Percentiles rank a stretch among this genome's conserved stretches.
phyloP scores from a whole-genome alignment of 129 eudicot species.

The Helianthus tuberosus region DNA sequence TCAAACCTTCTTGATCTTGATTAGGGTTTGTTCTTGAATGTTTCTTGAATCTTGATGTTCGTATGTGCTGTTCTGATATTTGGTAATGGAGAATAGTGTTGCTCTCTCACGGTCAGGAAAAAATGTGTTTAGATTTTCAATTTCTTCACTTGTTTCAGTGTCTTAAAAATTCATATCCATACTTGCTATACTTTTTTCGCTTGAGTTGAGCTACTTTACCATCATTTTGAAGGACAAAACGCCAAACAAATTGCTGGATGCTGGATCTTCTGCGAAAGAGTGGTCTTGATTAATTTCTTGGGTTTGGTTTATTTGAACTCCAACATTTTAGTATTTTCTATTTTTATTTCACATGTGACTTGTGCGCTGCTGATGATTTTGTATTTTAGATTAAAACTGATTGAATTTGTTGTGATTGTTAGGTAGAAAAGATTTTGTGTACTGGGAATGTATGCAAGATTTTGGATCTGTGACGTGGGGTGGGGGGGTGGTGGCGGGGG shows the following conservation, averaged over 20 bases:
- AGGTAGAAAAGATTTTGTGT: conserved; percentile 3
- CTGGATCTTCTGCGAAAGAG: too few relatives aligned
- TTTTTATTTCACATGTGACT: background rate
- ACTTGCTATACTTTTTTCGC: too few relatives aligned
- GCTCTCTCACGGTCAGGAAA: too few relatives aligned
- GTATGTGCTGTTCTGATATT: conserved; percentile 7
- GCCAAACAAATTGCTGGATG: too few relatives aligned
- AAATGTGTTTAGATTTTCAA: too few relatives aligned
- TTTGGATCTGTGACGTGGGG: too few relatives aligned
- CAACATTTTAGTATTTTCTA: background rate
- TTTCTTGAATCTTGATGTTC: background rate
- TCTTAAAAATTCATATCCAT: too few relatives aligned
- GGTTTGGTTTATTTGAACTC: background rate
- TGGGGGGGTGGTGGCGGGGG: too few relatives aligned
- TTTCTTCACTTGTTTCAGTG: too few relatives aligned
- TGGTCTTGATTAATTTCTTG: conserved; percentile 8
- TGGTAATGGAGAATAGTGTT: conserved; percentile 11
- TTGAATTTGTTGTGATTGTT: background rate
- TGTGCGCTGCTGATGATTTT: conserved; percentile 22
- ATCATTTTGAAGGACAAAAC: too few relatives aligned
- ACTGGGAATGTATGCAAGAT: conserved; percentile 6
- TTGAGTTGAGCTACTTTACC: too few relatives aligned
- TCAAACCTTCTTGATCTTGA: conserved; percentile 28
- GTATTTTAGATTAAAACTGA: background rate
- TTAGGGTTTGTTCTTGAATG: conserved; percentile 10